These are phyloP conservation scores for Colletotrichum filicis DNA, from an alignment of 2,329 filamentous ascomycete species.

Conservation along the genomic window DNA sequence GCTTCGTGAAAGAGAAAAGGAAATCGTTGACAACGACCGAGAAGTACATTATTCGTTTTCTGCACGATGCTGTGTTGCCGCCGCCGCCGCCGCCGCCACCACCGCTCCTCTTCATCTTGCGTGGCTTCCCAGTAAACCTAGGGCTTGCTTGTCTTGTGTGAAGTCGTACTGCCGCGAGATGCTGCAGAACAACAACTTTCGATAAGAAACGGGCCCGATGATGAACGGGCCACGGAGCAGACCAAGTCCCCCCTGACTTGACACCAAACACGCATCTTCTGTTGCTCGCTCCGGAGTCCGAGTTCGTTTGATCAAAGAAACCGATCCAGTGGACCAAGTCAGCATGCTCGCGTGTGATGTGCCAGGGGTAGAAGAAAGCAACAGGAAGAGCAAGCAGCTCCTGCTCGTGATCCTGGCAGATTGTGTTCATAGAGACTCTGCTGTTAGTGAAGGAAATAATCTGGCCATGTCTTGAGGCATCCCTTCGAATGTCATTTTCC, in stretches of 20 bases:
- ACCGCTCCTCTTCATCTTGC: conserved; percentile 3
- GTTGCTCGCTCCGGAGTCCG: conserved; percentile 15
- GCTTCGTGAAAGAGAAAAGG: background rate
- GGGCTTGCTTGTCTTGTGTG: background rate
- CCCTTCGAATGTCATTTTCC: conserved; percentile 3
- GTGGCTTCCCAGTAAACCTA: background rate
- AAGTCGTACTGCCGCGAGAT: background rate
- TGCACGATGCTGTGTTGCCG: background rate
- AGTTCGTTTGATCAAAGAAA: conserved; percentile 19
- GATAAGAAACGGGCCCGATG: background rate
- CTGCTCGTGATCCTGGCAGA: conserved; percentile 8
- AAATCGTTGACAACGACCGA: background rate
- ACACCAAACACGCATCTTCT: conserved; percentile 26
- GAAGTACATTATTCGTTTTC: background rate
- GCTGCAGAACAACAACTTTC: background rate
- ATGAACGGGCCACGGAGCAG: conserved; percentile 19
- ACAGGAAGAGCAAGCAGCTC: background rate
- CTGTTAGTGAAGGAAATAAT: conserved; percentile 10
- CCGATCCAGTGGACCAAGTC: background rate
- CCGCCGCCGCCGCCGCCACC: too few relatives aligned
- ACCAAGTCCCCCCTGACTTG: conserved; percentile 10
- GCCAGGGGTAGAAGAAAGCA: background rate
- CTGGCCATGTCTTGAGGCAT: background rate
- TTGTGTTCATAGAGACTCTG: background rate
- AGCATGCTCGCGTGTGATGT: background rate